Evolutionary conservation across 1,139 yeast species (phyloP), one percentile per base, ranked within the genome.

Genomic region (Taiozyma sp.): DNA sequence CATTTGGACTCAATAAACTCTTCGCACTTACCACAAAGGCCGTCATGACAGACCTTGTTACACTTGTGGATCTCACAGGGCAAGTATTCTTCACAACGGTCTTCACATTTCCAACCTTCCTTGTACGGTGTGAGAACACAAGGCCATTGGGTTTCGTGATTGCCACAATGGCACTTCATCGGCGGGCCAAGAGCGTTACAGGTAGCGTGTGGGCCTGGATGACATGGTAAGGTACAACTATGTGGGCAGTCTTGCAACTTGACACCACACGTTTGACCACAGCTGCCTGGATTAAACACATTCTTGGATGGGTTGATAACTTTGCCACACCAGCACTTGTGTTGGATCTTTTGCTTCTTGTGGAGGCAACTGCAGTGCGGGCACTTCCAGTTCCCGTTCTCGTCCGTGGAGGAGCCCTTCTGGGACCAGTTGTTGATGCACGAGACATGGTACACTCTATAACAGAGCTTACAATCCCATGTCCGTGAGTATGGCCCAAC

Each of bases 261-360:
- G 23, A 71, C 71, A 49, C 78, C 78, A 70, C 97, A 91, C 1
- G 90, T 76, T 66, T 87, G 91, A 7, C 97, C 97, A 74, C 98
- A 92, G 52, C 95, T 84, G 60, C 91, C 95, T 0, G 97, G 97
- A 54, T 80, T 71, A 51, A 84, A 69, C 14, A 77, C 72, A 59
- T 85, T 83, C 5, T 75, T 70, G 19, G 69, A 72, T 0, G 97
- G 97, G 57, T 87, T 80, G 22, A 79, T 71, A 3, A 78, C 79
- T 61, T 87, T 85, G 2, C 93, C 92, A 73, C 97, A 91, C 98
- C 98, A 91, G 65, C 98, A 91, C 1, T 87, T 80, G 65, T 87
- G 86, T 47, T 74, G 73, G 38, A 62, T 54, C 30, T 57, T 60
- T 42, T 60, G 59, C 48, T 53, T 59, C 43, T 47, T 49, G 38